phyloP scores from a whole-genome alignment of 1,284 basidiomycete genomes.

The Malassezia restricta region DNA sequence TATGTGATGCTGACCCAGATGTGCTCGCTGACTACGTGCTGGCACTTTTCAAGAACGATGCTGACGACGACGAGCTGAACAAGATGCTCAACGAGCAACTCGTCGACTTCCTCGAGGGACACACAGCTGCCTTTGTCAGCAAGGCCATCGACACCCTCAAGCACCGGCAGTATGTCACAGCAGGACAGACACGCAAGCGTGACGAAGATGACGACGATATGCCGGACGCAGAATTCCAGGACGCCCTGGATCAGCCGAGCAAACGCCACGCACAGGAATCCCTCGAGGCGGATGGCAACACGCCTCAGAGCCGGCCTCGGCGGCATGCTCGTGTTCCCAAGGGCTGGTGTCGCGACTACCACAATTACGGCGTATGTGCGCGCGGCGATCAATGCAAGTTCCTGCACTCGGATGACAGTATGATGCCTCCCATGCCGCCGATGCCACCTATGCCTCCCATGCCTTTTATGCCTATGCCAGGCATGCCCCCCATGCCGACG shows the following conservation, averaged over 20 bases:
- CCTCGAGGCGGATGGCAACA: neutral
- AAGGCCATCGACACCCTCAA: slow-evolving; percentile 61
- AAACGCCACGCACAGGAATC: slow-evolving; percentile 10
- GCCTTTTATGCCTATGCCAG: slow-evolving; percentile 12
- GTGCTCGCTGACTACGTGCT: slow-evolving; percentile 88
- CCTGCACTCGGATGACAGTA: slow-evolving; percentile 54
- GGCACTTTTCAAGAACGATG: slow-evolving; percentile 82
- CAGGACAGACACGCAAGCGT: slow-evolving; percentile 10
- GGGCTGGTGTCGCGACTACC: slow-evolving; percentile 40
- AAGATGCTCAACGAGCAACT: slow-evolving; percentile 65
- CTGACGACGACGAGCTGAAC: slow-evolving; percentile 66
- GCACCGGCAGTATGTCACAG: slow-evolving; percentile 24
- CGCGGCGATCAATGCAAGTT: slow-evolving; percentile 81
- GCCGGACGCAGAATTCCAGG: neutral
- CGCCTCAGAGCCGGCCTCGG: neutral
- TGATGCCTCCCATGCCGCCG: slow-evolving; percentile 10
- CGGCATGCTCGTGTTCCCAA: slow-evolving; percentile 12
- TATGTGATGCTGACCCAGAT: slow-evolving; percentile 84
- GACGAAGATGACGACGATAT: neutral
- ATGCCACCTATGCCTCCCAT: neutral
- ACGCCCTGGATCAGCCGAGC: neutral
- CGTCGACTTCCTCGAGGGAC: slow-evolving; percentile 85
- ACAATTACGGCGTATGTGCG: slow-evolving; percentile 59
- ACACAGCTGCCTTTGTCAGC: slow-evolving; percentile 65
- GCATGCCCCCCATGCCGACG: slow-evolving; percentile 5